Evolutionary conservation across 1,139 yeast species (phyloP).

Genomic region (Geotrichum europaeum): DNA sequence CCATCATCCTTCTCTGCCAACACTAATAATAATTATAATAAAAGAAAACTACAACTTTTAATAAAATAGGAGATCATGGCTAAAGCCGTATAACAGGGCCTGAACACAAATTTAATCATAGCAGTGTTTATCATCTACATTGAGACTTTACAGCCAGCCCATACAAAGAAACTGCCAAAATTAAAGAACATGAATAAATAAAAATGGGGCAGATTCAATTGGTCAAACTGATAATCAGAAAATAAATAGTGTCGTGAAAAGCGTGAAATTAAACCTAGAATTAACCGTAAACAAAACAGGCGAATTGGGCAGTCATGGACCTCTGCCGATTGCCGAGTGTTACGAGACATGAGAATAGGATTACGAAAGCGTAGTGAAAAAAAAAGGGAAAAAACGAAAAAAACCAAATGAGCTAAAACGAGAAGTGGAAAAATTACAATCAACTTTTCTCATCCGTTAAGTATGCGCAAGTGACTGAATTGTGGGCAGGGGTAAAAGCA

Average conservation of each 20-base stretch:
- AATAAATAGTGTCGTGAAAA: not conserved
- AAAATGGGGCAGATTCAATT: not conserved
- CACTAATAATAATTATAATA: too few relatives aligned
- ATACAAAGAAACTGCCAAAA: too few relatives aligned
- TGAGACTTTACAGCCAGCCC: too few relatives aligned
- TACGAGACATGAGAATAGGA: not conserved
- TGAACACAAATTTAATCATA: too few relatives aligned
- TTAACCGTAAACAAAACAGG: not conserved
- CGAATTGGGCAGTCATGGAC: not conserved
- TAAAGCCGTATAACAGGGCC: too few relatives aligned
- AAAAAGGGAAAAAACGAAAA: not conserved
- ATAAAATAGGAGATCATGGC: too few relatives aligned
- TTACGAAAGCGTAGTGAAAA: not conserved
- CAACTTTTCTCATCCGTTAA: not conserved
- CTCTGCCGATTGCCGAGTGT: not conserved
- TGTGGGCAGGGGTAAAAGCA: not conserved
- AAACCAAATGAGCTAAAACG: not conserved
- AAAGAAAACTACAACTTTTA: too few relatives aligned
- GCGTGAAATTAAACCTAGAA: not conserved
- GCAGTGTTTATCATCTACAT: too few relatives aligned
- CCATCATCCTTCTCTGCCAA: too few relatives aligned
- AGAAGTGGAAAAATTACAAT: not conserved
- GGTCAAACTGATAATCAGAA: not conserved
- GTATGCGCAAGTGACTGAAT: not conserved
- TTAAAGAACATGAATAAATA: not conserved